Base-by-base conservation (phyloP, 2,329 filamentous ascomycete species). In the Colletotrichum navitas region DNA sequence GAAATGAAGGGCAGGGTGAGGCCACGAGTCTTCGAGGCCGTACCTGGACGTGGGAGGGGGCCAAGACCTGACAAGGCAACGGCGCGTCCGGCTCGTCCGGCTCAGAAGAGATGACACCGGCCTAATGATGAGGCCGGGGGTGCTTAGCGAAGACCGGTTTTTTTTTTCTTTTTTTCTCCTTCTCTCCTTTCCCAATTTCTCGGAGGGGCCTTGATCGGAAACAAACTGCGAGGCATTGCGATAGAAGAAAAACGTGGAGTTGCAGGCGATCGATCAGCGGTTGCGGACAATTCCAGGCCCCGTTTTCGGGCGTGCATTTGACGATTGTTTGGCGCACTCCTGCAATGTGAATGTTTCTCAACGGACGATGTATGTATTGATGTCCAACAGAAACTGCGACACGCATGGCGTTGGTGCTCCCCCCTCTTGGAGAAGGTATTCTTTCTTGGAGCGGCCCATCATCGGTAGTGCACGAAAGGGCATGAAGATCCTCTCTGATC, bases 91-190 rank as follows among this genome's bases (percentile, higher is more conserved):
- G 58, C 5, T 59, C 54, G 36, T 12, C 18, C 52, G 64, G 58
- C 5, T 59, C 54, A 68, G 45, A 72, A 72, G 45, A 60, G 59
- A 72, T 60, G 69, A 64, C 65, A 69, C 59, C 34, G 34, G 24
- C 52, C 58, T 59, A 54, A 29, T 52, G 52, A 41, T 32, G 16
- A 16, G n/a, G 52, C 16, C 36, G 54, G 45, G 32, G 58, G 21
- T 16, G 12, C 4, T 47, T 41, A 54, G 39, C 69, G 51, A 54
- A 64, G 63, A 68, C 34, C 54, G 41, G 12, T 54, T 26, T 39
- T 43, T 29, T 3, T 36, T 4, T n/a, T 12, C 1, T 24, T 24
- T 47, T 24, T 7, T 24, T n/a, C n/a, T n/a, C n/a, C n/a, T 24
- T 24, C 5, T 47, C 21, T n/a, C 11, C 1, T 47, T 47, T 24